Evolutionary conservation across 2,329 filamentous ascomycete species (phyloP), one percentile per base, ranked within the genome.

Genomic region (Calonectria fujianensis): DNA sequence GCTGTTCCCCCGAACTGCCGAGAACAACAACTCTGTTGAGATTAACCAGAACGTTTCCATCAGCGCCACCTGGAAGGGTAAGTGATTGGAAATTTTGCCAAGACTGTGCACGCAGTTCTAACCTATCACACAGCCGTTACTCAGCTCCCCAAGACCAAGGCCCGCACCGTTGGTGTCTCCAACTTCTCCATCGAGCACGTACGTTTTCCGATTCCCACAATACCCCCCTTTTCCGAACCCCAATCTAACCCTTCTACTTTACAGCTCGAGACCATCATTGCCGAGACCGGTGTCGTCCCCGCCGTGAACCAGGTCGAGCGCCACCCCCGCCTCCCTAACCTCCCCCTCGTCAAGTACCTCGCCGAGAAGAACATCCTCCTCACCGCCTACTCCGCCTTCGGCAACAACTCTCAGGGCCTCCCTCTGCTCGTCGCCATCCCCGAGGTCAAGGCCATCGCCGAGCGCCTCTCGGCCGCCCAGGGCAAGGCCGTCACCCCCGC

Each of bases 221-320:
- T 14, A 24, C 1, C 2, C 48, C 18, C 20, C 24, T 29, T 7
- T 3, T 20, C 14, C 59, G 24, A n/a, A 77, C 24, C 57, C 37
- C 64, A 72, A 48, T 77, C 73, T 72, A 31, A 29, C n/a, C n/a
- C 8, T 48, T 84, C 64, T 29, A 31, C 2, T 14, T 24, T 20
- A 3, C 32, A 85, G 87, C 84, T 93, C 79, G 87, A 93, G 80
- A 86, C 87, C 65, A 81, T 93, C 79, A 88, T 91, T 83, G 87
- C 89, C 50, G 91, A 87, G 72, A 90, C 89, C 78, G 90, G 91
- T 80, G 90, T 90, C 84, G 82, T 86, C 81, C 87, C 87, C 72
- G 92, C 92, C 63, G 91, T 91, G 77, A 94, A 94, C 89, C 93
- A 94, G 84, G 85, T 93, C 81, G 93, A 94, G 85, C 89, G 93